Evolutionary conservation across 2,329 filamentous ascomycete genomes (phyloP).

Genomic region (Diplodia intermedia): DNA sequence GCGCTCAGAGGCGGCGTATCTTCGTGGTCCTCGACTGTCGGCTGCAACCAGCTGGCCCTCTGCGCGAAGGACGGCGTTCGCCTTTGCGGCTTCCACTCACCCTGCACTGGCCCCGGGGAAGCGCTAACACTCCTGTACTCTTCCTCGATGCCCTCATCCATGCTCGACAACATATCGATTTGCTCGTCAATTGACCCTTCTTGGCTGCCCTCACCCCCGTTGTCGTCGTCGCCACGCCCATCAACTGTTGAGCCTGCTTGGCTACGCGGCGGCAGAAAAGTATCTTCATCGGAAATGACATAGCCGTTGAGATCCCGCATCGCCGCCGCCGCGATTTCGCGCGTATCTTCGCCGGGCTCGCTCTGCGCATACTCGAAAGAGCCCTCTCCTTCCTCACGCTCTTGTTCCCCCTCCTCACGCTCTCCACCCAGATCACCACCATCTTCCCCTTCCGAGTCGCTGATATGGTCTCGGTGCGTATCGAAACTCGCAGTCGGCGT

Average conservation of each 20-base stretch:
- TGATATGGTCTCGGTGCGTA: constrained; percentile 11
- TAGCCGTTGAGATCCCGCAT: constrained; percentile 32
- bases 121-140: constrained; percentile 1
- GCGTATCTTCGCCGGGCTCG: constrained; percentile 13
- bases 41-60: constrained; percentile 26
- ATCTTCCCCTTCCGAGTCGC: constrained; percentile 5
- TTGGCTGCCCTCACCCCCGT: neutral
- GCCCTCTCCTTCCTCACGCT: constrained; percentile 13
- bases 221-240: neutral
- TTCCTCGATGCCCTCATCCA: constrained; percentile 32
- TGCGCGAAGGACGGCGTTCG: neutral
- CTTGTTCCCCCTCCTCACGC: neutral
- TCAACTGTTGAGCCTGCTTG: neutral
- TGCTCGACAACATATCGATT: constrained; percentile 30
- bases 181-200: constrained; percentile 30
- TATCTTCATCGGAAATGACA: constrained; percentile 30
- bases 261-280: neutral
- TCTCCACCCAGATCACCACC: neutral
- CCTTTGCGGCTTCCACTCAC: neutral
- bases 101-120: constrained; percentile 17
- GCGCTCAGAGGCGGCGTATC: constrained; percentile 21
- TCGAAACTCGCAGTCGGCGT: constrained; percentile 4
- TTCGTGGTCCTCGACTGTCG: constrained; percentile 31
- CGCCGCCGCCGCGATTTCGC: constrained; percentile 8
- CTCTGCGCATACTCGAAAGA: constrained; percentile 20